phyloP scores from a whole-genome alignment of 2,329 filamentous ascomycete genomes.

The Emydomyces testavorans region DNA sequence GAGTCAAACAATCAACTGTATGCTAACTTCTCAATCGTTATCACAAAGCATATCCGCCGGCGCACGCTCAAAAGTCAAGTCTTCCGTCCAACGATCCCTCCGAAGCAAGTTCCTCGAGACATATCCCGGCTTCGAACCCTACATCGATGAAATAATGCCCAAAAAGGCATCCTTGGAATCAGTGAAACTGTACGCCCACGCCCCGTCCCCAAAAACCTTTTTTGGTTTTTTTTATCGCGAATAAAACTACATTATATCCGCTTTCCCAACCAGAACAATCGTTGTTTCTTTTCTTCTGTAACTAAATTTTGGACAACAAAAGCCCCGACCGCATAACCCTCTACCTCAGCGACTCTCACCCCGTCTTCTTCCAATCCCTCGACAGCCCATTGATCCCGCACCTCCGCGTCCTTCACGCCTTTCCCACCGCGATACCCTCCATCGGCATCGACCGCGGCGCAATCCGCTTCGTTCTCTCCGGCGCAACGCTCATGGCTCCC shows the following conservation, averaged over 20 bases:
- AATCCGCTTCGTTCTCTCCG: conserved; percentile 88
- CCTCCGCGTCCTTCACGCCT: conserved; percentile 77
- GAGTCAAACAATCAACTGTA: too few relatives aligned
- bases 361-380: conserved; percentile 85
- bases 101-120: conserved; percentile 70
- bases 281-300: too few relatives aligned
- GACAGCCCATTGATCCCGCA: conserved; percentile 72
- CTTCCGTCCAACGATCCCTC: conserved; percentile 78
- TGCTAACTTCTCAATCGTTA: neutral
- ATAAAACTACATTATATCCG: too few relatives aligned
- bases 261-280: too few relatives aligned
- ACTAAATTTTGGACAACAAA: neutral
- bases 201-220: neutral
- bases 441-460: conserved; percentile 89
- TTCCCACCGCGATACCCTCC: conserved; percentile 69
- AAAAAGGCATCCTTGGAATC: conserved; percentile 87
- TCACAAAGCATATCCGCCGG: conserved; percentile 12
- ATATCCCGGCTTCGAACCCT: conserved; percentile 72
- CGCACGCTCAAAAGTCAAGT: conserved; percentile 75
- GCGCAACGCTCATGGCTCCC: conserved; percentile 91
- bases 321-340: conserved; percentile 77
- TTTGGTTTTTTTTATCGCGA: neutral
- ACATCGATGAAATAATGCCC: conserved; percentile 88
- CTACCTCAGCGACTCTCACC: conserved; percentile 65
- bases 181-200: conserved; percentile 60